phyloP scores from a whole-genome alignment of 441 rosid genomes.

The Gossypium davidsonii region DNA sequence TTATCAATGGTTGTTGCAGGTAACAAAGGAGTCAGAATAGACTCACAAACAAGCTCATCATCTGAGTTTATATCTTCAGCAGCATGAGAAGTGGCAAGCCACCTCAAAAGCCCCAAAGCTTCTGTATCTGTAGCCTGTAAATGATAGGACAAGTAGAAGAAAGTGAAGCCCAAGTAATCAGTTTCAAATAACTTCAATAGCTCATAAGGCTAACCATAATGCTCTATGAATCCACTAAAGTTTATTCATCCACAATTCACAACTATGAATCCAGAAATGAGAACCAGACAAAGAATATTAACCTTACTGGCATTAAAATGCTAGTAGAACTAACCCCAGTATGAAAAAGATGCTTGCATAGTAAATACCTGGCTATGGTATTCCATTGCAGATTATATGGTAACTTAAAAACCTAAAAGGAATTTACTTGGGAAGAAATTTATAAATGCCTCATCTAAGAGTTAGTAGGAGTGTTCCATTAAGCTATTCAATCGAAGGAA shows the following conservation, averaged over 20 bases:
- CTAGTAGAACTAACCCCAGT: background rate
- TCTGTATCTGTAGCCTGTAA: slow-evolving; percentile 59
- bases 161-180: slow-evolving; percentile 6
- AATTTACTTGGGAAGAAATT: background rate
- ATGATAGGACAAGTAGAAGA: background rate
- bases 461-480: background rate
- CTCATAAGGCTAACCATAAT: background rate
- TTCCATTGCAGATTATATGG: background rate
- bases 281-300: background rate
- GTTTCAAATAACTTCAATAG: slow-evolving; percentile 5
- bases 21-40: slow-evolving; percentile 70
- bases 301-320: background rate
- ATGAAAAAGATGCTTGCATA: background rate
- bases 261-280: background rate
- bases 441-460: background rate
- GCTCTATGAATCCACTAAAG: background rate
- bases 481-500: background rate
- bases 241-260: background rate
- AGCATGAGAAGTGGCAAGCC: slow-evolving; percentile 94
- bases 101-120: slow-evolving; percentile 74
- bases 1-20: slow-evolving; percentile 61
- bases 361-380: background rate
- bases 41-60: slow-evolving; percentile 84
- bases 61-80: slow-evolving; percentile 90
- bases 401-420: background rate